A percentile compares a stretch with the other conserved stretches of the same genome.
Evolutionary conservation across 768 basidiomycete species (phyloP).

Genomic region (Mycena crocata): DNA sequence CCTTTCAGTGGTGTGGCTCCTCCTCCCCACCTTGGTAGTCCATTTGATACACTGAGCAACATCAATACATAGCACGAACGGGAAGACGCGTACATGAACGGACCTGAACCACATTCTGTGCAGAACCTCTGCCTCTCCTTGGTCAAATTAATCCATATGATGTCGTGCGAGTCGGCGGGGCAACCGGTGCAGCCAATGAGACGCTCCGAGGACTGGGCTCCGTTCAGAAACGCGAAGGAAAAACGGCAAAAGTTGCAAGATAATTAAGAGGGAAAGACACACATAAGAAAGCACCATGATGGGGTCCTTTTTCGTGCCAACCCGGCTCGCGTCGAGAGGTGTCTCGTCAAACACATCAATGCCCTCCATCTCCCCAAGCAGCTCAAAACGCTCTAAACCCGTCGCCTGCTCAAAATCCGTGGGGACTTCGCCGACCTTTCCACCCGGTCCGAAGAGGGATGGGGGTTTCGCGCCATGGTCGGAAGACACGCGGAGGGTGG

Average conservation of each 20-base stretch:
- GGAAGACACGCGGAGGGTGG: constrained; percentile 65
- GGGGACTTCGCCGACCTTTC: constrained; percentile 79
- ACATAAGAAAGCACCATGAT: constrained; percentile 90
- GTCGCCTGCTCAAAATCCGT: constrained; percentile 93
- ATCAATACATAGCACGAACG: background rate
- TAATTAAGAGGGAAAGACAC: constrained; percentile 46
- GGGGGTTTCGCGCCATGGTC: constrained; percentile 68
- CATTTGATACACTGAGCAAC: constrained; percentile 19
- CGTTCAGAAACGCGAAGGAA: background rate
- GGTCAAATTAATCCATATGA: constrained; percentile 82
- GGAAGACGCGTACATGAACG: constrained; percentile 37
- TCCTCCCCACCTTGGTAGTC: constrained; percentile 52
- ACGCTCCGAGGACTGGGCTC: constrained; percentile 77
- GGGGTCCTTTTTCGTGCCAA: constrained; percentile 90
- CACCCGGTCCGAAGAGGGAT: constrained; percentile 77
- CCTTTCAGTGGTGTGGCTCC: constrained; percentile 60
- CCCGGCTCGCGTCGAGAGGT: constrained; percentile 84
- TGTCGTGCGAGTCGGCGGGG: constrained; percentile 95
- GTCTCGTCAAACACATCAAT: constrained; percentile 90
- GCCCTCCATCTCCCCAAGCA: constrained; percentile 89
- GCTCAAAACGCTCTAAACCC: constrained; percentile 95
- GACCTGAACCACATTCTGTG: constrained; percentile 94
- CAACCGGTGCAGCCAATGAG: constrained; percentile 94
- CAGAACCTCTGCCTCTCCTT: constrained; percentile 82
- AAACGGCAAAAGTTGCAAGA: background rate